These are phyloP conservation scores for Eucalyptus regnans DNA, from an alignment of 345 rosid species.

Conservation along the genomic window DNA sequence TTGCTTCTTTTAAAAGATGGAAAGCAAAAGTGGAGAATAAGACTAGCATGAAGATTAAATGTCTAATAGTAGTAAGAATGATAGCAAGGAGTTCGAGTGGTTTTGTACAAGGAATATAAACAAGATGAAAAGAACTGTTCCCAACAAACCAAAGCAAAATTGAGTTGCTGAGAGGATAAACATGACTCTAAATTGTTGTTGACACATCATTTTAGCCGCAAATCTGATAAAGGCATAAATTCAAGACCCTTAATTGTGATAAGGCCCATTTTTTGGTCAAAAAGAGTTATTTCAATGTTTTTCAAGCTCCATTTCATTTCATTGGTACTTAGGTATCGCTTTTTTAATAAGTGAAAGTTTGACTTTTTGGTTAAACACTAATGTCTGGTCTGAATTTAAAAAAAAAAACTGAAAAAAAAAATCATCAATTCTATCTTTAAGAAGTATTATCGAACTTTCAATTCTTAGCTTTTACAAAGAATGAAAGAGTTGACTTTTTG, in stretches of 20 bases:
- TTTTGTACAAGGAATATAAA: too few relatives aligned
- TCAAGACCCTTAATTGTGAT: not conserved
- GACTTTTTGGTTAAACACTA: not conserved
- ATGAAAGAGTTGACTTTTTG: not conserved
- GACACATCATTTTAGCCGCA: not conserved
- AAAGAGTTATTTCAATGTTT: not conserved
- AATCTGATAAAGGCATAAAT: not conserved
- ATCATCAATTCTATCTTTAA: not conserved
- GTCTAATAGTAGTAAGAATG: too few relatives aligned
- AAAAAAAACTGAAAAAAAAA: not conserved
- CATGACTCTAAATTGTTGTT: too few relatives aligned
- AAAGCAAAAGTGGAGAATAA: too few relatives aligned
- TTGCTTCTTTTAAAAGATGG: too few relatives aligned
- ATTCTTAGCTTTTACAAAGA: not conserved
- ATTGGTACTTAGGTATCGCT: not conserved
- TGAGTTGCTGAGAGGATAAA: too few relatives aligned
- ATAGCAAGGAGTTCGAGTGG: too few relatives aligned
- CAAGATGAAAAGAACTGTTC: too few relatives aligned
- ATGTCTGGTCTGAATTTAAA: not conserved
- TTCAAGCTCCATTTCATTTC: not conserved
- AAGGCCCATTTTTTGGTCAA: not conserved
- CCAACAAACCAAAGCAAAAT: too few relatives aligned
- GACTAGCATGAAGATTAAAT: too few relatives aligned
- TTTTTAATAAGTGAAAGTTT: not conserved
- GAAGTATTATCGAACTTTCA: not conserved